Percentiles rank a stretch among this genome's conserved stretches.
Conservation (phyloP, 2,329 filamentous ascomycete species). For the Harringtonia aguacate region DNA sequence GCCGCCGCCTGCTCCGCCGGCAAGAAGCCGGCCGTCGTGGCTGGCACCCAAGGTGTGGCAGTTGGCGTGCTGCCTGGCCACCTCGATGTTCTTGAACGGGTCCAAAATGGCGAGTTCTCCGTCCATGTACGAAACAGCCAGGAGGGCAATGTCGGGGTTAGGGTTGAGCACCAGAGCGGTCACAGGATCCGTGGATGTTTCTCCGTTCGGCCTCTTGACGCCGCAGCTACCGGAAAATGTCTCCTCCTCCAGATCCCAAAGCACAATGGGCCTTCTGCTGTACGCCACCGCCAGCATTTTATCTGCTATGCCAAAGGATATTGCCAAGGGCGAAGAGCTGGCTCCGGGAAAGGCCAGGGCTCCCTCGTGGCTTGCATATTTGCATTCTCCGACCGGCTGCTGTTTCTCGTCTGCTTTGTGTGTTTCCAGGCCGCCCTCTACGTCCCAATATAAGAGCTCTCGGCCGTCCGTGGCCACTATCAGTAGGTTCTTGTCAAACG, state of each 20-base stretch:
- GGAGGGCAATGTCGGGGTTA: slow-evolving; percentile 18
- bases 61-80: slow-evolving; percentile 13
- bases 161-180: slow-evolving; percentile 23
- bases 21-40: slow-evolving; percentile 19
- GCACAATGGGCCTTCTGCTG: slow-evolving; percentile 17
- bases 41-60: slow-evolving; percentile 21
- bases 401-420: neutral
- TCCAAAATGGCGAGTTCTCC: slow-evolving; percentile 22
- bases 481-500: slow-evolving; percentile 17
- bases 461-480: slow-evolving; percentile 17
- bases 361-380: neutral
- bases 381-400: neutral
- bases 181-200: slow-evolving; percentile 19
- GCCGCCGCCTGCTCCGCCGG: slow-evolving; percentile 14
- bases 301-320: slow-evolving; percentile 8
- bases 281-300: slow-evolving; percentile 23
- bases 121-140: slow-evolving; percentile 20
- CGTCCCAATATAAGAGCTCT: slow-evolving; percentile 17
- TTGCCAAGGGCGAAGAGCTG: neutral
- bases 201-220: slow-evolving; percentile 19
- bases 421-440: slow-evolving; percentile 9
- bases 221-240: slow-evolving; percentile 22
- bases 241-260: slow-evolving; percentile 24
- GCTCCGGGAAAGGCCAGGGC: too few species aligned
- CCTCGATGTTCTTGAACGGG: slow-evolving; percentile 11